Base-by-base conservation (phyloP, 1,284 basidiomycete genomes). In the Apiotrichum laibachii region DNA sequence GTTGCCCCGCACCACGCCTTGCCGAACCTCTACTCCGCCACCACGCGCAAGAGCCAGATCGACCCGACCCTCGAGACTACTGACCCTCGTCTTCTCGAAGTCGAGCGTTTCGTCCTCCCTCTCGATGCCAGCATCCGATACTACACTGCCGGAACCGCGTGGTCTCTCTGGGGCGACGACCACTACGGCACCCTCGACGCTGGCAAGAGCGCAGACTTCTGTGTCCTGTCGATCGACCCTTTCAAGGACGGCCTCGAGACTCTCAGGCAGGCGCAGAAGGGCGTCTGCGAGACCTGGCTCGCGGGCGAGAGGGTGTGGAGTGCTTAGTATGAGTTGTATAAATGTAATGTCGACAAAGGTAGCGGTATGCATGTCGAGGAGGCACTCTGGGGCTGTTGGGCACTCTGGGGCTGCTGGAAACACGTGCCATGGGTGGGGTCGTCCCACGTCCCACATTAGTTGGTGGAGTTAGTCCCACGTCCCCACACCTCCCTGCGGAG, bases 121-220 rank as follows among this genome's bases (percentile, higher is more conserved):
- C 58, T 67, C n/a, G 61, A 59, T 12, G 56, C 52, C 11, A 59
- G 59, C 13, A 65, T 69, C 44, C 55, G 64, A 18, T 61, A 54
- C 55, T 67, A 67, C 52, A 67, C 67, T 2, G 22, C 50, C 2
- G 66, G 66, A 0, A 54, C 61, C 3, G 70, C 70, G 6, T 64
- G 57, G 44, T 63, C 64, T 2, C 58, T 59, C 8, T 44, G 53
- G 26, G 37, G 50, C 5, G 68, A 69, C 12, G 55, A 55, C 31
- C 21, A 50, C 19, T 44, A 48, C 22, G 70, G 70, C 5, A 57
- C 52, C 19, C 55, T 70, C 19, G 55, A 63, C 56, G 47, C 56
- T 2, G 70, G 70, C n/a, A 67, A 62, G 55, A 42, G 54, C 16
- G 70, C 68, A 3, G 70, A 70, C 56, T 70, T 72, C 51, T 63